Percentiles rank a stretch among this genome's conserved stretches.
Conservation (phyloP, 2,329 filamentous ascomycete genomes). For the Neurospora crassa region DNA sequence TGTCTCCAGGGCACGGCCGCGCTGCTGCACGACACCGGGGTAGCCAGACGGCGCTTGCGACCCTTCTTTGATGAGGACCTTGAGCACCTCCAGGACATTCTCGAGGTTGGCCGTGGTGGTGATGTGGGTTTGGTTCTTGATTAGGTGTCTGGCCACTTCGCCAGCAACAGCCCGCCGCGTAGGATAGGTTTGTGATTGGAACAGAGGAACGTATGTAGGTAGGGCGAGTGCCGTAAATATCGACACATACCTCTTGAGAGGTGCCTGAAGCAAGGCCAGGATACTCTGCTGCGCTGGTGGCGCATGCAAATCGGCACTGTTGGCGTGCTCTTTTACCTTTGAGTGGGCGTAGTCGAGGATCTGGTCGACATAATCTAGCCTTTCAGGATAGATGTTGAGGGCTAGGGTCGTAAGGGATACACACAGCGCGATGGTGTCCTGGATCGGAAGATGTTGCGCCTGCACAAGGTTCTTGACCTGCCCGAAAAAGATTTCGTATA, state of each 20-base stretch:
- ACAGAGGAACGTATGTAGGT: conserved; percentile 82
- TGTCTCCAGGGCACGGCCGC: conserved; percentile 66
- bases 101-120: conserved; percentile 71
- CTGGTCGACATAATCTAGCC: conserved; percentile 91
- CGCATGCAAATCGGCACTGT: conserved; percentile 92
- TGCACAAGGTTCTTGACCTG: conserved; percentile 92
- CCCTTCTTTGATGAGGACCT: conserved; percentile 89
- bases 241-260: conserved; percentile 80
- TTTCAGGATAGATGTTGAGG: conserved; percentile 88
- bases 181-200: conserved; percentile 85
- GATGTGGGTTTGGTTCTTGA: conserved; percentile 74
- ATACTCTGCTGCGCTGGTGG: conserved; percentile 80
- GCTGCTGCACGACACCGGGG: conserved; percentile 67
- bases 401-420: conserved; percentile 93
- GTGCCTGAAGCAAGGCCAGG: conserved; percentile 80
- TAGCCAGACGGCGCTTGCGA: conserved; percentile 77
- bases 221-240: conserved; percentile 94
- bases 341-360: conserved; percentile 79
- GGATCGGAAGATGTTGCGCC: conserved; percentile 81
- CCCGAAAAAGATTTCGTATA: conserved; percentile 96
- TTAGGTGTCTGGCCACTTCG: conserved; percentile 73
- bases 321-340: conserved; percentile 81
- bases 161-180: conserved; percentile 85
- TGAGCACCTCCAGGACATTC: conserved; percentile 78
- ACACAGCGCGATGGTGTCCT: conserved; percentile 86